phyloP scores from a whole-genome alignment of 176 grass and related monocot genomes.

The Cymbopogon citratus region DNA sequence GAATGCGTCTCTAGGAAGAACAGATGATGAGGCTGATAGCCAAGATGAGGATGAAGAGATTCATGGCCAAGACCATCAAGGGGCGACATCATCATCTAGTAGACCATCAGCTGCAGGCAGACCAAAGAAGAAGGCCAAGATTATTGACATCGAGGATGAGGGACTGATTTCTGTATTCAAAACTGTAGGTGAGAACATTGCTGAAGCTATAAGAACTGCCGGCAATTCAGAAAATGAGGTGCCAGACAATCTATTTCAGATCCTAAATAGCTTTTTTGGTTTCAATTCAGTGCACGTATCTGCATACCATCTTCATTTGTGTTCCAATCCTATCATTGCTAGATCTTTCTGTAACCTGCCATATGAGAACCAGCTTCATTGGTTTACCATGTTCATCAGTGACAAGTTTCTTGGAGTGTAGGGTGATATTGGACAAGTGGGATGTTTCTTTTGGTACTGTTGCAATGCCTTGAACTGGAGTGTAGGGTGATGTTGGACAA shows the following conservation, averaged over 20 bases:
- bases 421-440: neutral
- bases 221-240: too few relatives aligned
- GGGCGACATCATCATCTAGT: too few relatives aligned
- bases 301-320: neutral
- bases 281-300: neutral
- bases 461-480: neutral
- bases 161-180: too few relatives aligned
- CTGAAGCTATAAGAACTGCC: too few relatives aligned
- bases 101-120: too few relatives aligned
- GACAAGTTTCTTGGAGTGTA: neutral
- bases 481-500: neutral
- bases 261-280: neutral
- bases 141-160: too few relatives aligned
- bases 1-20: too few relatives aligned
- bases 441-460: neutral
- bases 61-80: too few relatives aligned
- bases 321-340: neutral
- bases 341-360: neutral
- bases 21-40: too few relatives aligned
- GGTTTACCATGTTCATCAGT: neutral
- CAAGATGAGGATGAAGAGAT: too few relatives aligned
- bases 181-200: too few relatives aligned
- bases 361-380: neutral
- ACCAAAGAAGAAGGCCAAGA: too few relatives aligned
- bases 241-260: neutral